phyloP scores from a whole-genome alignment of 2,329 filamentous ascomycete genomes.

The Exophiala mesophila region DNA sequence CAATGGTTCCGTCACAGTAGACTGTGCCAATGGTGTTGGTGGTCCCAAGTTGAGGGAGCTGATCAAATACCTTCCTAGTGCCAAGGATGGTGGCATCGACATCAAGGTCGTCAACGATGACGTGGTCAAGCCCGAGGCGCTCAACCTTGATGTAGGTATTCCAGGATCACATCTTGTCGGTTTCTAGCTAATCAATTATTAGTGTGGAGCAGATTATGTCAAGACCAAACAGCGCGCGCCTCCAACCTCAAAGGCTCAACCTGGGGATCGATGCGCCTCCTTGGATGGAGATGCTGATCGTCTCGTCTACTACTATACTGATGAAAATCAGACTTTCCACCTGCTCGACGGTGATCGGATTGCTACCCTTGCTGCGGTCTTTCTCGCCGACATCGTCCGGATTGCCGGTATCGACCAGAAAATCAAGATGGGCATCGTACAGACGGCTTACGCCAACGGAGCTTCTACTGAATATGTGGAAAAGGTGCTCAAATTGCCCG shows the following conservation, averaged over 20 bases:
- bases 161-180: too few relatives aligned
- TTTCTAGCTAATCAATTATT: constrained; percentile 24
- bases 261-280: constrained; percentile 77
- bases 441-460: constrained; percentile 97
- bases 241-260: constrained; percentile 69
- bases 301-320: constrained; percentile 89
- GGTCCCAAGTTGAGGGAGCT: constrained; percentile 84
- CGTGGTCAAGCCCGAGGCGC: constrained; percentile 77
- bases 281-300: constrained; percentile 94
- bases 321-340: constrained; percentile 76
- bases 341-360: constrained; percentile 96
- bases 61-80: constrained; percentile 71
- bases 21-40: constrained; percentile 95
- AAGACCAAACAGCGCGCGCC: constrained; percentile 95
- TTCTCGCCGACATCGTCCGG: constrained; percentile 82
- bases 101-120: constrained; percentile 90
- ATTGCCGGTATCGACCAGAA: constrained; percentile 73
- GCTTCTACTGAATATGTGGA: constrained; percentile 88
- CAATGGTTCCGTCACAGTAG: constrained; percentile 71
- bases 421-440: constrained; percentile 87
- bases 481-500: constrained; percentile 79
- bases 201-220: constrained; percentile 94
- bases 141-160: constrained; percentile 74
- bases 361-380: constrained; percentile 86
- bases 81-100: constrained; percentile 64